Conservation (phyloP, 164 flowering plant species). For the Dillenia suffruticosa region DNA sequence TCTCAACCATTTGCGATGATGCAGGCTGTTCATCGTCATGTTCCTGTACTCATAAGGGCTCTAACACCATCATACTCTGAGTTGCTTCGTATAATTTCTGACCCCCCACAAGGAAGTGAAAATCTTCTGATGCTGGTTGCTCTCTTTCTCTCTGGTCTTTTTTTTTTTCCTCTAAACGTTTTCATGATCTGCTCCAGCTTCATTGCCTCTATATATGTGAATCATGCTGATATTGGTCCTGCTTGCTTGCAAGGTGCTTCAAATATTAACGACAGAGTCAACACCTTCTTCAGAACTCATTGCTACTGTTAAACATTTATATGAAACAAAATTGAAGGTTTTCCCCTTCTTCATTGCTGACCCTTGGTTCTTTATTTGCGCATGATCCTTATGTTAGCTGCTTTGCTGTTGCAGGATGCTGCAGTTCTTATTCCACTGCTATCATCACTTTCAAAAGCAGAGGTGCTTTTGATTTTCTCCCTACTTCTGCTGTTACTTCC, state of each 20-base stretch:
- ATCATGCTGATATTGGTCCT: conserved; percentile 11
- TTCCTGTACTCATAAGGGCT: conserved; percentile 72
- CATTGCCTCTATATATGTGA: conserved; percentile 3
- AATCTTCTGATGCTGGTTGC: conserved; percentile 77
- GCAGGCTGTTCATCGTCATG: conserved; percentile 93
- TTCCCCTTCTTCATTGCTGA: conserved; percentile 3
- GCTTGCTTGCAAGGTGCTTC: conserved; percentile 58
- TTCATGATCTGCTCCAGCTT: too few species aligned
- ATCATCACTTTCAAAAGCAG: conserved; percentile 79
- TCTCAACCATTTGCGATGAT: conserved; percentile 10
- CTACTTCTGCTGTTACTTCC: neutral
- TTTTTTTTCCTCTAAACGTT: neutral
- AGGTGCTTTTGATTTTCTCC: conserved; percentile 40
- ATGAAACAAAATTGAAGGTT: conserved; percentile 92
- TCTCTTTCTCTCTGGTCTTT: neutral
- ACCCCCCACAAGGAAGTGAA: conserved; percentile 97
- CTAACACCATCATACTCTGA: conserved; percentile 77
- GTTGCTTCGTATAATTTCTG: conserved; percentile 72
- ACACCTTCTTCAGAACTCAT: conserved; percentile 76
- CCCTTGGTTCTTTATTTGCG: neutral
- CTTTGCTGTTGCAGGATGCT: conserved; percentile 67
- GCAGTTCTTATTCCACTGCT: conserved; percentile 88
- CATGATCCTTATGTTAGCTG: neutral
- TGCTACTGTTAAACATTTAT: conserved; percentile 78
- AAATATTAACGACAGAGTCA: conserved; percentile 71